Evolutionary conservation across 2,329 filamentous ascomycete genomes (phyloP).

Genomic region (Periconia sp.): DNA sequence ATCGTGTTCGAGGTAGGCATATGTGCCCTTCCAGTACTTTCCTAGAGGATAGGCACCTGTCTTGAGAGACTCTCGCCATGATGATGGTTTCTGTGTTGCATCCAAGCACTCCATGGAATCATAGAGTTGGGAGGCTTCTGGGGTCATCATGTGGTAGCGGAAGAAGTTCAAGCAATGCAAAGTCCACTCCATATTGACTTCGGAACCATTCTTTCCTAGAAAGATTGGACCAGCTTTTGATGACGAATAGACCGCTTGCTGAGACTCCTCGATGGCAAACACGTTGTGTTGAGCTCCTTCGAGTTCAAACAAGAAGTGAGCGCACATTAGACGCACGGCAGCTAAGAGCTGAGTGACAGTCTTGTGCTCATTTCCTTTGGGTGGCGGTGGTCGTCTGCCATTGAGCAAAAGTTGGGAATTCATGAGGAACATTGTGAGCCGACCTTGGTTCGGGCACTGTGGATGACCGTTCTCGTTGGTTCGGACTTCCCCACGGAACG

Average conservation of each 20-base stretch:
- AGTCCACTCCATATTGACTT: conserved; percentile 55
- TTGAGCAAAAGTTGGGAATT: conserved; percentile 34
- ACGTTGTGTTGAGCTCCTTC: conserved; percentile 21
- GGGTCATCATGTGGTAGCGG: conserved; percentile 54
- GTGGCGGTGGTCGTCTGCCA: conserved; percentile 25
- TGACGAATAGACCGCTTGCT: conserved; percentile 52
- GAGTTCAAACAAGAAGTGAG: conserved; percentile 36
- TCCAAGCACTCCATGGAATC: conserved; percentile 45
- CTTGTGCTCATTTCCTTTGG: conserved; percentile 6
- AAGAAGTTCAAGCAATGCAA: conserved; percentile 61
- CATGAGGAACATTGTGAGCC: conserved; percentile 37
- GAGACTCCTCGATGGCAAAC: conserved; percentile 52
- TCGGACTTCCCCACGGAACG: conserved; percentile 31
- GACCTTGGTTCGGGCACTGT: conserved; percentile 41
- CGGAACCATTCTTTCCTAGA: conserved; percentile 38
- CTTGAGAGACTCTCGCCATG: conserved; percentile 48
- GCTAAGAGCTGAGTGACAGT: conserved; percentile 23
- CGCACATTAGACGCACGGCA: conserved; percentile 41
- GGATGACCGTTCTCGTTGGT: conserved; percentile 26
- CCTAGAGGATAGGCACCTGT: conserved; percentile 45
- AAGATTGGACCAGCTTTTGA: conserved; percentile 48
- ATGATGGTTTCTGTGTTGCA: conserved; percentile 47
- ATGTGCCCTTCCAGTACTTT: conserved; percentile 59
- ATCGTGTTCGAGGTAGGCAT: conserved; percentile 46
- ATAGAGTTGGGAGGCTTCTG: conserved; percentile 46